A percentile compares a stretch with the other conserved stretches of the same genome.
Conservation (phyloP, 1,139 yeast species). For the Pneumocystis canis region DNA sequence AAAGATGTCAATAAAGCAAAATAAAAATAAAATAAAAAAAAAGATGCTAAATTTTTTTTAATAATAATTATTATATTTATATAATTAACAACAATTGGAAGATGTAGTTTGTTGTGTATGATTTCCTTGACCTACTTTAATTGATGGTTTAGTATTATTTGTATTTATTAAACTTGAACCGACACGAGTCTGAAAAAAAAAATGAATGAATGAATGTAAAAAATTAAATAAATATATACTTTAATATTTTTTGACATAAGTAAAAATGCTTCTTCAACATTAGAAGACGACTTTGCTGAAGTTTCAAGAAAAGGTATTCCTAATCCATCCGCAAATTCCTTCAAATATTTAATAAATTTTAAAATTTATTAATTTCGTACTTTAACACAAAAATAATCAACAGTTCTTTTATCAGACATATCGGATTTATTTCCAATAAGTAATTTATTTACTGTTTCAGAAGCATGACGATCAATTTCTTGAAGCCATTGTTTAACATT, state of each 20-base stretch:
- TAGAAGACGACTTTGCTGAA: slow-evolving; percentile 85
- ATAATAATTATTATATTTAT: neutral
- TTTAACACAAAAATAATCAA: slow-evolving; percentile 88
- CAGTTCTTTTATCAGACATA: slow-evolving; percentile 83
- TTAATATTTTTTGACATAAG: slow-evolving; percentile 98
- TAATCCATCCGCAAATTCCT: slow-evolving; percentile 89
- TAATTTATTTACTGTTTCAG: slow-evolving; percentile 91
- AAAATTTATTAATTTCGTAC: too few species aligned
- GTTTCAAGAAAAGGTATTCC: slow-evolving; percentile 95
- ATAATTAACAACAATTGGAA: slow-evolving; percentile 61
- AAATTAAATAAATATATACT: slow-evolving; percentile 24
- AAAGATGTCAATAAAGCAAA: too few species aligned
- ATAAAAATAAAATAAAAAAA: neutral
- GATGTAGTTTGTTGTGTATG: slow-evolving; percentile 55
- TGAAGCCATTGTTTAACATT: slow-evolving; percentile 98
- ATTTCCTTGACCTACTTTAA: slow-evolving; percentile 74
- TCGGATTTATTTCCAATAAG: slow-evolving; percentile 96
- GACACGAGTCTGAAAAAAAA: slow-evolving; percentile 42
- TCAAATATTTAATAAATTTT: too few species aligned
- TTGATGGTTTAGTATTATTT: slow-evolving; percentile 50
- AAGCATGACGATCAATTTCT: slow-evolving; percentile 95
- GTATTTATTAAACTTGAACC: slow-evolving; percentile 46
- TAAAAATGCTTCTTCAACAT: slow-evolving; percentile 95
- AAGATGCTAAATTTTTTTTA: neutral
- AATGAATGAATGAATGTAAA: neutral